Base-by-base conservation (phyloP, 441 rosid genomes). In the Cnidoscolus chayamansa region DNA sequence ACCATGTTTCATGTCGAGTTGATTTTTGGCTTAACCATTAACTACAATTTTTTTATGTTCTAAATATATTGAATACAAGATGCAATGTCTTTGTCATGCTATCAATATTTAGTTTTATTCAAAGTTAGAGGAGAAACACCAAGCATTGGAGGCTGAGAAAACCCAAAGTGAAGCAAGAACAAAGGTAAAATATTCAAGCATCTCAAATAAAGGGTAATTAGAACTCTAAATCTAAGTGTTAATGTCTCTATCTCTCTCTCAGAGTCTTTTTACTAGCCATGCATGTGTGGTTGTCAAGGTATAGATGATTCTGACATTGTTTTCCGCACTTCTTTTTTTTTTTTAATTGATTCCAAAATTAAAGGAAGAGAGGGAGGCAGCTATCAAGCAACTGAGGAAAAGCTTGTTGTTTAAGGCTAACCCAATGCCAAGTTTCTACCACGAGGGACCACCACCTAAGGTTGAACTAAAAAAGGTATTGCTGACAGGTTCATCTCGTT, bases 351-450 rank as follows among this genome's bases (percentile, higher is more conserved):
- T 74, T 71, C 61, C 53, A 13, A 59, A 68, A 65, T 69, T 71
- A 31, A 75, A 94, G 98, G 98, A 94, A 86, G 98, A 92, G 82
- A 86, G 20, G 70, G 91, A 89, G 79, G 98, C 89, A 62, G 94
- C 88, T 10, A 83, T 94, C 76, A 94, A 84, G 89, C 88, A 89
- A 75, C 68, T 94, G 77, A 86, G 99, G 78, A 94, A 86, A 86
- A 90, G 90, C 84, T 86, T 94, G 86, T 78, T 68, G 76, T 92
- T 94, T 74, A 94, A 86, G 86, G 99, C 99, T 13, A 90, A 56
- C 76, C 98, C 99, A 20, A 89, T 94, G 97, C 99, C 99, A 54
- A 90, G 92, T 76, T 94, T 94, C 85, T 94, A 94, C 80, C 81
- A 82, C 1, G 99, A 94, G 76, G 98, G 92, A 68, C 94, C 98